Percentiles rank a stretch among this genome's conserved stretches.
phyloP scores from a whole-genome alignment of 768 basidiomycete species.

The Mycena leptocephala region DNA sequence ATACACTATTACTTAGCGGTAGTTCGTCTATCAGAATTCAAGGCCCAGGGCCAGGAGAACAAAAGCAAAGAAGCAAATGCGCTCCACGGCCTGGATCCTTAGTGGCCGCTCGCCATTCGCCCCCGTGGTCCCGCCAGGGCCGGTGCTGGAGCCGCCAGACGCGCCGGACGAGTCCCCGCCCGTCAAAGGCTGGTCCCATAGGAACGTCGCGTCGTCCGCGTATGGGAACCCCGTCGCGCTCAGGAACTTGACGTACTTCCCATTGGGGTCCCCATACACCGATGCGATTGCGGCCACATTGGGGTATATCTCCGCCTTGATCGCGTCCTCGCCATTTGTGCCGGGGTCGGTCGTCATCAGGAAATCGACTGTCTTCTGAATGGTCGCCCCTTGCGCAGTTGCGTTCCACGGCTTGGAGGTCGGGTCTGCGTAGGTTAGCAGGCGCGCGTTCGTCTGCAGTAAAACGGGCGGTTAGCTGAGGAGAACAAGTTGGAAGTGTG shows the following conservation, averaged over 20 bases:
- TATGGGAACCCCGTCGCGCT: conserved; percentile 55
- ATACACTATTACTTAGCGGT: too few species aligned
- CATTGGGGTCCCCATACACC: conserved; percentile 71
- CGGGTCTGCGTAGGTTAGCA: conserved; percentile 64
- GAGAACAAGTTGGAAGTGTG: background rate
- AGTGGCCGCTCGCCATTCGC: too few species aligned
- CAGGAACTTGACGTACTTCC: conserved; percentile 68
- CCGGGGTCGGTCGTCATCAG: conserved; percentile 64
- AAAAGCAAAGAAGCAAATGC: too few species aligned
- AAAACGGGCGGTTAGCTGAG: background rate
- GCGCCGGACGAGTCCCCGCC: background rate
- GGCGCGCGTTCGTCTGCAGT: conserved; percentile 70
- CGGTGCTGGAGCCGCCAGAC: too few species aligned
- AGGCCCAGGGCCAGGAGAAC: too few species aligned
- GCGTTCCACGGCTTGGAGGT: conserved; percentile 64
- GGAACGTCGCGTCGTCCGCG: conserved; percentile 62
- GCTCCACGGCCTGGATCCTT: too few species aligned
- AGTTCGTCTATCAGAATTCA: too few species aligned
- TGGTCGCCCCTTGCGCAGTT: conserved; percentile 66
- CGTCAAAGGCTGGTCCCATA: conserved; percentile 69
- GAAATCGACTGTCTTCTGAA: conserved; percentile 73
- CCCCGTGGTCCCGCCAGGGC: too few species aligned
- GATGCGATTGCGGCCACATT: conserved; percentile 71
- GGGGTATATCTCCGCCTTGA: conserved; percentile 68
- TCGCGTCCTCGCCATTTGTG: conserved; percentile 48